A percentile compares a stretch with the other conserved stretches of the same genome.
Evolutionary conservation across 352 stramenopile species (phyloP).

Genomic region (Thraustochytrium sp.): DNA sequence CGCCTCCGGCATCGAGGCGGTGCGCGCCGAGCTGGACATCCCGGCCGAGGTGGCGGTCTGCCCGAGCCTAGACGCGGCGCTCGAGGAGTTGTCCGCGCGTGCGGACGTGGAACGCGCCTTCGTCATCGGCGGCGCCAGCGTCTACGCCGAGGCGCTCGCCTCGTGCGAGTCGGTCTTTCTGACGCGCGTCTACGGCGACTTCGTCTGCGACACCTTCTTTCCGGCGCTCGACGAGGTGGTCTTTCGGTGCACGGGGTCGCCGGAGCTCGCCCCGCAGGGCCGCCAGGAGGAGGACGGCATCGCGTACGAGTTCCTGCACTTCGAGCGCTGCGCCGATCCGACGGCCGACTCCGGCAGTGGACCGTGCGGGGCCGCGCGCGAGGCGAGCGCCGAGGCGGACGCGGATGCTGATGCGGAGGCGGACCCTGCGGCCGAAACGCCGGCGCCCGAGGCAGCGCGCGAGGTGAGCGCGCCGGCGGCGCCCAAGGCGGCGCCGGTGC

Average conservation of each 20-base stretch:
- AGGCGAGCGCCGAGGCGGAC: background rate
- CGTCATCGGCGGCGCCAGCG: slow-evolving; percentile 88
- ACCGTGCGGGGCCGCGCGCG: background rate
- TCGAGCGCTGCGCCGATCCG: slow-evolving; percentile 50
- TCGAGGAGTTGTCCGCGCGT: slow-evolving; percentile 60
- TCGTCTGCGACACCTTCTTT: slow-evolving; percentile 82
- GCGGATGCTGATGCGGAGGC: background rate
- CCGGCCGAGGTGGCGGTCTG: slow-evolving; percentile 68
- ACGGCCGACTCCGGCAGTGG: background rate
- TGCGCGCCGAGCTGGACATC: background rate
- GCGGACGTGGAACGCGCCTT: slow-evolving; percentile 84
- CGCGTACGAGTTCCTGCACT: slow-evolving; percentile 68
- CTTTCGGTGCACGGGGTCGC: slow-evolving; percentile 5
- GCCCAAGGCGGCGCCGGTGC: slow-evolving; percentile 35
- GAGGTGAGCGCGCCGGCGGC: background rate
- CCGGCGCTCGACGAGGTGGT: slow-evolving; percentile 51
- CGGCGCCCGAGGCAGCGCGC: background rate
- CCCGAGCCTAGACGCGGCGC: slow-evolving; percentile 76
- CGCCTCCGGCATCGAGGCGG: background rate
- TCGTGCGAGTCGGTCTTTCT: slow-evolving; percentile 31
- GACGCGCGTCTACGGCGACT: slow-evolving; percentile 56
- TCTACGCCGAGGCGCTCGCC: slow-evolving; percentile 87
- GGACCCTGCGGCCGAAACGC: background rate
- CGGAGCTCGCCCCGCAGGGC: slow-evolving; percentile 37
- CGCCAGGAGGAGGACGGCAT: slow-evolving; percentile 68